Conservation (phyloP, 352 stramenopile genomes). For the Phytophthora melonis region DNA sequence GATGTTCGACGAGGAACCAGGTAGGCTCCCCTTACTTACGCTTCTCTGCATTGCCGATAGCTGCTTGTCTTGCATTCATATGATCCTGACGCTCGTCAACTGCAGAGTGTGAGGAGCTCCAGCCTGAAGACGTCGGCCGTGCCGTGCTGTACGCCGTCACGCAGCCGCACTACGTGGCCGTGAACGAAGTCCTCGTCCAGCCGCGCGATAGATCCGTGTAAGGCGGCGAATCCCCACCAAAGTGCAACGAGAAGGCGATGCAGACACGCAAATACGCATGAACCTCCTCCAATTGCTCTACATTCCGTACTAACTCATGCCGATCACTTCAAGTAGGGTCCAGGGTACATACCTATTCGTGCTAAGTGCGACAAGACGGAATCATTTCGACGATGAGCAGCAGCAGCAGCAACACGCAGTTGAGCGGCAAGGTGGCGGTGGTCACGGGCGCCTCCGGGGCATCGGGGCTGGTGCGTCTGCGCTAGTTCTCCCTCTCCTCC, state of each 20-base stretch:
- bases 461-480: slow-evolving; percentile 72
- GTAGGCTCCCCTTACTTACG: slow-evolving; percentile 16
- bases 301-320: neutral
- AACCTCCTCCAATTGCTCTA: neutral
- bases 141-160: slow-evolving; percentile 88
- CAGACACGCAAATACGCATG: neutral
- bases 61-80: no score
- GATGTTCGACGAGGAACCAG: slow-evolving; percentile 56
- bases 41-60: neutral
- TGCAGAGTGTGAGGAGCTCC: slow-evolving; percentile 70
- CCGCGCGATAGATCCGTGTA: slow-evolving; percentile 86
- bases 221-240: neutral
- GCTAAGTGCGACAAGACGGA: neutral
- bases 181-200: slow-evolving; percentile 92
- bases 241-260: neutral
- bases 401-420: slow-evolving; percentile 35
- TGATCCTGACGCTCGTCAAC: slow-evolving; percentile 9
- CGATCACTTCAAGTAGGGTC: neutral
- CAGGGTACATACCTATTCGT: neutral
- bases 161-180: slow-evolving; percentile 83
- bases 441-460: slow-evolving; percentile 91
- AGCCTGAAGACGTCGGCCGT: slow-evolving; percentile 80
- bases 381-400: slow-evolving; percentile 32
- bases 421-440: slow-evolving; percentile 85
- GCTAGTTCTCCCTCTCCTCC: no score